phyloP scores from a whole-genome alignment of 495 filamentous ascomycete genomes.

The Aspergillus heteromorphus region DNA sequence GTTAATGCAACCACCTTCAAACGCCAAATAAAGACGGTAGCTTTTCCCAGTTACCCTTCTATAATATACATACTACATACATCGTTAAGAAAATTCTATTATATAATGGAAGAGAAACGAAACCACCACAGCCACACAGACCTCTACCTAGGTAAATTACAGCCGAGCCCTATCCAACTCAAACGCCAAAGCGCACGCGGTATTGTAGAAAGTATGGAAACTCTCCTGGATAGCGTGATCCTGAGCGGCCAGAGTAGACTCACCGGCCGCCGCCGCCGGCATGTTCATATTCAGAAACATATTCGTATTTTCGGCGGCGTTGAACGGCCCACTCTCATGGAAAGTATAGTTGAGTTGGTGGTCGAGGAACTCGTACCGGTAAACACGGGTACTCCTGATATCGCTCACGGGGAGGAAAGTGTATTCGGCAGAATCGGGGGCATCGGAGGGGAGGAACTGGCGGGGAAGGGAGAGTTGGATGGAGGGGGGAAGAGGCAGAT shows the following conservation, averaged over 20 bases:
- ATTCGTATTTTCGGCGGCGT: slow-evolving; percentile 22
- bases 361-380: slow-evolving; percentile 27
- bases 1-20: not conserved
- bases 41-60: not conserved
- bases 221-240: slow-evolving; percentile 12
- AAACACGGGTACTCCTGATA: slow-evolving; percentile 19
- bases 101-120: not conserved
- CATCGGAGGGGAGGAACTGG: slow-evolving; percentile 7
- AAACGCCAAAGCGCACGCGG: slow-evolving; percentile 36
- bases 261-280: slow-evolving; percentile 2
- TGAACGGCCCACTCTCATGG: slow-evolving; percentile 32
- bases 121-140: not conserved
- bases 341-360: slow-evolving; percentile 26
- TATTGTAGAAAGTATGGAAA: slow-evolving; percentile 35
- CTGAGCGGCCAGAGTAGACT: too few relatives aligned
- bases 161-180: slow-evolving; percentile 16
- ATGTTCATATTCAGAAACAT: slow-evolving; percentile 29
- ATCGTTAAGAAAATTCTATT: not conserved
- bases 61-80: slow-evolving; percentile 1
- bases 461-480: slow-evolving; percentile 28
- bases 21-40: not conserved
- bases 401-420: slow-evolving; percentile 30
- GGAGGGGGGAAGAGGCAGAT: slow-evolving; percentile 25
- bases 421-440: slow-evolving; percentile 27
- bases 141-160: not conserved